Evolutionary conservation across 108 stramenopile species (phyloP), one percentile per base, ranked within the genome.

Genomic region (Halocafeteria seosinensis): DNA sequence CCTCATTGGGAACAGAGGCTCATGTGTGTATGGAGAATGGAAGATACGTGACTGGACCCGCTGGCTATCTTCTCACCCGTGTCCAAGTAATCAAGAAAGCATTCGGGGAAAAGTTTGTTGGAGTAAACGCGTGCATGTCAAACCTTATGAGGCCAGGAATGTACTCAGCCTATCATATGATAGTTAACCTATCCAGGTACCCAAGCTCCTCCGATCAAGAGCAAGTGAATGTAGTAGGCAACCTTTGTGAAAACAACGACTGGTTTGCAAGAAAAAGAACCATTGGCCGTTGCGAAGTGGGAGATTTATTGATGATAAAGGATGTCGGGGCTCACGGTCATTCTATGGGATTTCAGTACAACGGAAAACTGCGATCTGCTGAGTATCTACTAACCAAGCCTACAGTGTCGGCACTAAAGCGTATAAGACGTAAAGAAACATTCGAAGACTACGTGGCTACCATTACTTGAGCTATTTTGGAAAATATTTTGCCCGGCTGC

Each of bases 1-100:
- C 65, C 33, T 26, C 27, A 28, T 59, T 66, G 3, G 57, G 61
- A 55, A n/a, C n/a, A n/a, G n/a, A n/a, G n/a, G n/a, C n/a, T n/a
- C n/a, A n/a, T n/a, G n/a, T n/a, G n/a, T n/a, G n/a, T n/a, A 67
- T 67, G 66, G 66, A 67, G 66, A 67, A 67, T 23, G 66, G 66
- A 1, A 28, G 66, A 13, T 67, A 38, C 59, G 34, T 67, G 1
- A 67, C 66, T 12, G 66, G 66, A n/a, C 66, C 66, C 5, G 47
- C 42, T 28, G 66, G 66, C 66, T 67, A 32, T 30, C 66, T 67
- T 11, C 60, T 67, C 3, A 5, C 66, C 1, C 33, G 59, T 21
- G 50, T 50, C 59, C 35, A 67, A n/a, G 66, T 32, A 0, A 38
- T 38, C 28, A 67, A 67, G 59, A 1, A 52, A 9, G 65, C 66